phyloP scores from a whole-genome alignment of 108 stramenopile genomes.

The Conticribra guillardii region DNA sequence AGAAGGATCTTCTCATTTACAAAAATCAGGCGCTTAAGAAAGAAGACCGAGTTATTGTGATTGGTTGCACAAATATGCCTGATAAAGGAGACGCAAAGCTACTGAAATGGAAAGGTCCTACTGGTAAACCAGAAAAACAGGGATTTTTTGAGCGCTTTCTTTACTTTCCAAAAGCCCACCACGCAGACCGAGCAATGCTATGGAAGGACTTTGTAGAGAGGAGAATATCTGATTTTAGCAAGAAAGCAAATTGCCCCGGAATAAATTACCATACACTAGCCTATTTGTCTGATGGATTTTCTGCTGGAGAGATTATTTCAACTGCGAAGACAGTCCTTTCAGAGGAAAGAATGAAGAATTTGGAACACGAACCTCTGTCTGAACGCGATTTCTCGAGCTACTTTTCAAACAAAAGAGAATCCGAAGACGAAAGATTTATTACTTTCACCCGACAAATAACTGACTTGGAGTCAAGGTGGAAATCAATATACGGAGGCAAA shows the following conservation, averaged over 20 bases:
- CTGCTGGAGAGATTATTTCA: constrained; percentile 60
- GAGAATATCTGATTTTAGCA: constrained; percentile 17
- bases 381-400: constrained; percentile 58
- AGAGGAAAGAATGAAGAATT: constrained; percentile 52
- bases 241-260: constrained; percentile 3
- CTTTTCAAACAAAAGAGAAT: constrained; percentile 9
- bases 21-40: constrained; percentile 72
- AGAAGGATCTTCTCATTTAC: constrained; percentile 81
- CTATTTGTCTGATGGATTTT: constrained; percentile 75
- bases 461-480: constrained; percentile 55
- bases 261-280: constrained; percentile 72
- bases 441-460: constrained; percentile 65
- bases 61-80: constrained; percentile 73
- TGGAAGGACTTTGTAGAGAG: constrained; percentile 62
- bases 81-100: constrained; percentile 67
- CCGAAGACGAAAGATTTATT: constrained; percentile 41
- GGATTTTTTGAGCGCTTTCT: constrained; percentile 79
- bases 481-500: constrained; percentile 49
- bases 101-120: constrained; percentile 50
- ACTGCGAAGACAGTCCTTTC: constrained; percentile 58
- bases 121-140: constrained; percentile 58
- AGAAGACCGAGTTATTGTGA: constrained; percentile 75
- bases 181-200: constrained; percentile 63
- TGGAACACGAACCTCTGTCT: constrained; percentile 37
- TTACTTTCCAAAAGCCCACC: constrained; percentile 75